Evolutionary conservation across 352 stramenopile species (phyloP), one percentile per base, ranked within the genome.

Genomic region (Blastocystis sp.): DNA sequence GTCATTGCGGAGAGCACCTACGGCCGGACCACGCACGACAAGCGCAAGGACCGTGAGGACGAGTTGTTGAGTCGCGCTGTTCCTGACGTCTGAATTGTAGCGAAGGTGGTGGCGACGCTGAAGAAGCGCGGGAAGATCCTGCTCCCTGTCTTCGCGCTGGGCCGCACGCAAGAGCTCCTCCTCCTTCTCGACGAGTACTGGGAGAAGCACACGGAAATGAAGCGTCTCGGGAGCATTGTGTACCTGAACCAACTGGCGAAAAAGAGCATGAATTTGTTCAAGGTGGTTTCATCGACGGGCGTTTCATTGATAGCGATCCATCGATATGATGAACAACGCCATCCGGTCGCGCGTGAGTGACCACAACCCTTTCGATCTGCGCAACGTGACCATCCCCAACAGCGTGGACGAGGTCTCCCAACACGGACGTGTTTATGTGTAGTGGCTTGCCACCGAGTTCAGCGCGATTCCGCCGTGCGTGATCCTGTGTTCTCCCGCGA

Each of bases 271-370:
- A 85, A 69, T 31, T 50, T 85, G 61, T 85, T 85, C 50, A 67
- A 85, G 61, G 74, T 45, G 59, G n/a, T 24, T 13, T 2, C 24
- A 50, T 12, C 13, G n/a, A 41, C 63, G 31, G 39, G 24, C 35
- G n/a, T 51, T 24, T 51, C 63, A 74, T 37, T 16, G 45, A n/a
- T 74, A 74, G 63, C 31, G 96, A 24, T 99, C 98, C 92, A 98
- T 98, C 79, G 99, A 99, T 91, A 98, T 99, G 96, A 99, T 99
- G 97, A 99, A 99, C 93, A 94, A 96, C 9, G 94, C 97, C 80
- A 98, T 96, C 85, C 91, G 93, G 33, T 74, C 70, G 0, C n/a
- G 29, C 31, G 60, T 81, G 13, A 81, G 70, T 81, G 70, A 81
- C 70, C 70, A 67, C n/a, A 85, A 85, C 33, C 74, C 74, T 29